Conservation (phyloP, 306 rosid species). For the Ormosia emarginata region DNA sequence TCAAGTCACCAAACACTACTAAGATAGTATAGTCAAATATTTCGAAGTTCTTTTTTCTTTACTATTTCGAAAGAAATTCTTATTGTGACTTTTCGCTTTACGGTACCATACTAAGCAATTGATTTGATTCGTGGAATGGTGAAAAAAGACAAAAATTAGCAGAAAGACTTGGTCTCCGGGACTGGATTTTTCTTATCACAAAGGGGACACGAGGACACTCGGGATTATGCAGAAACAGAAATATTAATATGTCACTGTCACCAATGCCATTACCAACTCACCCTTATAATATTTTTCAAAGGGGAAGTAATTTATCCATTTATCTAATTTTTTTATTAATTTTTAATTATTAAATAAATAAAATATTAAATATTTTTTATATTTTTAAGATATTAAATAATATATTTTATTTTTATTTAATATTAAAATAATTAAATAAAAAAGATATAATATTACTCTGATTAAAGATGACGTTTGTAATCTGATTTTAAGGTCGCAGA, state of each 20-base stretch:
- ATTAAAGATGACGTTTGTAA: constrained; percentile 8
- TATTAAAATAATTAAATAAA: no score
- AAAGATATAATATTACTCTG: no score
- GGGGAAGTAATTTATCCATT: no score
- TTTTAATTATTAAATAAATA: no score
- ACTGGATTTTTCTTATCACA: not conserved
- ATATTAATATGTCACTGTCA: constrained; percentile 10
- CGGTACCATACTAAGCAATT: not conserved
- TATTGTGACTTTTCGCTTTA: not conserved
- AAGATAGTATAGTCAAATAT: not conserved
- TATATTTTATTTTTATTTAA: no score
- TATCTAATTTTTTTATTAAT: no score
- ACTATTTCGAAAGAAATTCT: not conserved
- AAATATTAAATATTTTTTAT: no score
- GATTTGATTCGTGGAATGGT: constrained; percentile 17
- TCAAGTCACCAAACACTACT: not conserved
- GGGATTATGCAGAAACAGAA: not conserved
- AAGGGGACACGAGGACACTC: constrained; percentile 12
- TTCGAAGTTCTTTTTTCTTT: not conserved
- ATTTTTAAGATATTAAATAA: no score
- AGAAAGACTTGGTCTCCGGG: not conserved
- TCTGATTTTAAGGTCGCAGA: not conserved
- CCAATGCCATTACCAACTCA: not conserved
- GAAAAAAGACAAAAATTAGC: constrained; percentile 22
- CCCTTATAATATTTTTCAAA: not conserved